These are phyloP conservation scores for Rosellinia necatrix DNA, from an alignment of 2,329 filamentous ascomycete genomes.

Conservation along the genomic window DNA sequence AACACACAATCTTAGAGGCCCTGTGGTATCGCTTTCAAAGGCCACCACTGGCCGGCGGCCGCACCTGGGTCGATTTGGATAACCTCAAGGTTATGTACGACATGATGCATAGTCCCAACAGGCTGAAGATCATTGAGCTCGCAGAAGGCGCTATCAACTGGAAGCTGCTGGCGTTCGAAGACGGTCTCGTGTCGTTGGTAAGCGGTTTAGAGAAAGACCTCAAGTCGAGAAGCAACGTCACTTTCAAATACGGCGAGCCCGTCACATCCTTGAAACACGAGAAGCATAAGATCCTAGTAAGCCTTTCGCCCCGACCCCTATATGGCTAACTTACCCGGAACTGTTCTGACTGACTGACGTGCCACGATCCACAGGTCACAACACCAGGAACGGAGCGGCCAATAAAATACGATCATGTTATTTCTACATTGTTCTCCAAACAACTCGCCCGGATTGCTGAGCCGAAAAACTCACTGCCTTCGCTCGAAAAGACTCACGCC, in stretches of 20 bases:
- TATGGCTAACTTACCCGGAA: not conserved
- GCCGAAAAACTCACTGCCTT: constrained; percentile 46
- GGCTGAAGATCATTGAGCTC: constrained; percentile 35
- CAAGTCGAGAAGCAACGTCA: constrained; percentile 59
- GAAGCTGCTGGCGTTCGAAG: constrained; percentile 53
- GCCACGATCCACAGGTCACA: constrained; percentile 41
- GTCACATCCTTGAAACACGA: constrained; percentile 53
- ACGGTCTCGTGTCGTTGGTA: constrained; percentile 67
- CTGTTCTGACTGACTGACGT: not conserved
- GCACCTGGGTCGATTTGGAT: constrained; percentile 25
- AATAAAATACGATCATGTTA: constrained; percentile 58
- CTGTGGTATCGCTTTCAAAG: constrained; percentile 48
- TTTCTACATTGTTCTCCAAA: constrained; percentile 65
- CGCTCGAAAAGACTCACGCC: constrained; percentile 60
- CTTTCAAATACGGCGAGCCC: constrained; percentile 54
- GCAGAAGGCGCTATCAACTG: constrained; percentile 35
- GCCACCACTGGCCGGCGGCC: not conserved
- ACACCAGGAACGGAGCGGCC: constrained; percentile 33
- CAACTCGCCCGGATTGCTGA: constrained; percentile 47
- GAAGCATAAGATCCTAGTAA: constrained; percentile 49
- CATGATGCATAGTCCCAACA: constrained; percentile 32
- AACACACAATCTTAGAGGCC: constrained; percentile 61
- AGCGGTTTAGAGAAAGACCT: constrained; percentile 58
- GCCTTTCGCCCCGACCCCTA: constrained; percentile 15
- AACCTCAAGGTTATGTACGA: constrained; percentile 32